A percentile compares a stretch with the other conserved stretches of the same genome.
These are phyloP conservation scores for Pseudogymnoascus sp. DNA, from an alignment of 2,329 filamentous ascomycete species.

Conservation along the genomic window DNA sequence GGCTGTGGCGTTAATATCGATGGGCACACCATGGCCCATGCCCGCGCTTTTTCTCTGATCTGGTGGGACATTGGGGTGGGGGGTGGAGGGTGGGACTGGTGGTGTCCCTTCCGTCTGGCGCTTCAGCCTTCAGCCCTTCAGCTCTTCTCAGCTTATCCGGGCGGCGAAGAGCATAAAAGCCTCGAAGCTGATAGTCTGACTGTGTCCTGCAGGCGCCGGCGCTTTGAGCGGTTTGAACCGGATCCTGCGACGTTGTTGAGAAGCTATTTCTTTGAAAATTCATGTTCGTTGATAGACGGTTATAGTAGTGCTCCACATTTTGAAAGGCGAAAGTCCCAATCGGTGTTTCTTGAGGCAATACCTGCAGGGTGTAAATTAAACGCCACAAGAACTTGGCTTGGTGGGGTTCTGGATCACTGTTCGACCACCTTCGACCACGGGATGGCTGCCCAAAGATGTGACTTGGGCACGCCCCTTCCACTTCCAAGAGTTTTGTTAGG, in stretches of 20 bases:
- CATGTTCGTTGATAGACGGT: background rate
- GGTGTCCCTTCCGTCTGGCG: background rate
- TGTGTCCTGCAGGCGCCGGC: background rate
- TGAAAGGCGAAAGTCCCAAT: background rate
- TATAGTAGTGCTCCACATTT: constrained; percentile 5
- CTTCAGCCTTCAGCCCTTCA: background rate
- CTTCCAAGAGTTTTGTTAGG: background rate
- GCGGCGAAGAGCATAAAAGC: background rate
- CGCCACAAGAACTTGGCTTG: background rate
- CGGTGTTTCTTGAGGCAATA: constrained; percentile 3
- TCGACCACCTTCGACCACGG: background rate
- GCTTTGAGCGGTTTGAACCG: background rate
- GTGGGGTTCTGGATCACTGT: constrained; percentile 3
- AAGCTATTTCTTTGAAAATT: background rate
- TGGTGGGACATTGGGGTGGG: constrained; percentile 1
- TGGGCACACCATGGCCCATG: background rate
- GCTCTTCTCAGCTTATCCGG: constrained; percentile 3
- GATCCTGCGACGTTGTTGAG: background rate
- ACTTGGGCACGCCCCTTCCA: constrained; percentile 7
- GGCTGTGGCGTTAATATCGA: constrained; percentile 7
- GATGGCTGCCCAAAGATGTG: constrained; percentile 6
- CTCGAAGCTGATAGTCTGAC: background rate
- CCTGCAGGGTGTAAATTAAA: constrained; percentile 7
- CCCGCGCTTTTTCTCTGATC: constrained; percentile 4
- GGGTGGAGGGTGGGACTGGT: background rate